These are phyloP conservation scores for Tetrapyrgos nigripes DNA, from an alignment of 1,284 basidiomycete genomes.

Conservation along the genomic window DNA sequence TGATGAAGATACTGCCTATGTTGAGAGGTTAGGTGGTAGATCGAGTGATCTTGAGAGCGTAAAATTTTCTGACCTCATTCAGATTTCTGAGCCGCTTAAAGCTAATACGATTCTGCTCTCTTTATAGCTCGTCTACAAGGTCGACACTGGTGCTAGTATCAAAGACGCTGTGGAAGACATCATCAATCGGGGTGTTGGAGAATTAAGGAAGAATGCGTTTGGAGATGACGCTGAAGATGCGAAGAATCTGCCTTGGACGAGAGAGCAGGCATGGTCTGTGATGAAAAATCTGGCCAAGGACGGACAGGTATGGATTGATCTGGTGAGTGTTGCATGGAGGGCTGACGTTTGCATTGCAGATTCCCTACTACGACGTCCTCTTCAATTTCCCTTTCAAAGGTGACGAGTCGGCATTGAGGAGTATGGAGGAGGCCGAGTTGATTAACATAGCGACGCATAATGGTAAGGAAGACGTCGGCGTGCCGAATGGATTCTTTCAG, in stretches of 20 bases:
- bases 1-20: slow-evolving; percentile 56
- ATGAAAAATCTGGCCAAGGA: slow-evolving; percentile 76
- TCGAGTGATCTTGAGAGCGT: slow-evolving; percentile 88
- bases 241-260: slow-evolving; percentile 83
- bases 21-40: slow-evolving; percentile 85
- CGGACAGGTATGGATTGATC: slow-evolving; percentile 61
- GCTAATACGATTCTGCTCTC: slow-evolving; percentile 10
- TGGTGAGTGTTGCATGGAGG: background rate
- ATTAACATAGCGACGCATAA: slow-evolving; percentile 82
- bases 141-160: slow-evolving; percentile 75
- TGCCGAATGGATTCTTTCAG: background rate
- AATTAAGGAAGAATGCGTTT: slow-evolving; percentile 91
- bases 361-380: slow-evolving; percentile 85
- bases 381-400: slow-evolving; percentile 92
- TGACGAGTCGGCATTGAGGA: slow-evolving; percentile 81
- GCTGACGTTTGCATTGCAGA: slow-evolving; percentile 44
- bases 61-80: slow-evolving; percentile 33
- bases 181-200: slow-evolving; percentile 78
- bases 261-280: slow-evolving; percentile 89
- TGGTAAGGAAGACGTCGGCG: slow-evolving; percentile 55
- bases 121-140: slow-evolving; percentile 87
- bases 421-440: slow-evolving; percentile 90
- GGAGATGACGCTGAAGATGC: slow-evolving; percentile 92
- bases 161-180: slow-evolving; percentile 91
- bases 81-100: background rate